Percentiles rank a stretch among this genome's conserved stretches.
Evolutionary conservation across 768 basidiomycete species (phyloP).

Genomic region (Leucocoprinus leucothites): DNA sequence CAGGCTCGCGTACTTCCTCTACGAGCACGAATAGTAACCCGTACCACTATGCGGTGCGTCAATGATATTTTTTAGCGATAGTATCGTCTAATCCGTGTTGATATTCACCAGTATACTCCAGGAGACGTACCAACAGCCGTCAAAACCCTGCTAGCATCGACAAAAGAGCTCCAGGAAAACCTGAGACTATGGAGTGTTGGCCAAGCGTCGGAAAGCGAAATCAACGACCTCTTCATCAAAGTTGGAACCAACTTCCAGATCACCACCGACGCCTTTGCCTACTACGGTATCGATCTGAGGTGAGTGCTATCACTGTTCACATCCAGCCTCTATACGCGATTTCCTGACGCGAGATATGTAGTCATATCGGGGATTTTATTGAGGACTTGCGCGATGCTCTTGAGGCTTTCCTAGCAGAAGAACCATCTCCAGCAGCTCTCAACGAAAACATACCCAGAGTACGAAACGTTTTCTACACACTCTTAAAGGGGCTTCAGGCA

Average conservation of each 20-base stretch:
- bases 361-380: slow-evolving; percentile 64
- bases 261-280: slow-evolving; percentile 71
- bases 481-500: slow-evolving; percentile 78
- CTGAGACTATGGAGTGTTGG: slow-evolving; percentile 66
- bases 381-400: slow-evolving; percentile 61
- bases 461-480: slow-evolving; percentile 73
- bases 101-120: slow-evolving; percentile 21
- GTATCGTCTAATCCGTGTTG: slow-evolving; percentile 2
- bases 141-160: slow-evolving; percentile 68
- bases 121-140: slow-evolving; percentile 62
- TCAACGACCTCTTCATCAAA: slow-evolving; percentile 88
- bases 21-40: not conserved
- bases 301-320: slow-evolving; percentile 30
- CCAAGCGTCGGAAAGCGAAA: slow-evolving; percentile 60
- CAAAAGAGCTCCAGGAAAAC: slow-evolving; percentile 76
- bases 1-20: not conserved
- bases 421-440: slow-evolving; percentile 70
- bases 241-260: slow-evolving; percentile 88
- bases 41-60: not conserved
- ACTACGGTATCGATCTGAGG: slow-evolving; percentile 75
- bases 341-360: slow-evolving; percentile 18
- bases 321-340: too few species aligned
- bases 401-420: slow-evolving; percentile 68
- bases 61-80: too few species aligned
- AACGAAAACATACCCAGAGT: slow-evolving; percentile 80